These are phyloP conservation scores for Pterocarpus santalinus DNA, from an alignment of 306 rosid species.

Conservation along the genomic window DNA sequence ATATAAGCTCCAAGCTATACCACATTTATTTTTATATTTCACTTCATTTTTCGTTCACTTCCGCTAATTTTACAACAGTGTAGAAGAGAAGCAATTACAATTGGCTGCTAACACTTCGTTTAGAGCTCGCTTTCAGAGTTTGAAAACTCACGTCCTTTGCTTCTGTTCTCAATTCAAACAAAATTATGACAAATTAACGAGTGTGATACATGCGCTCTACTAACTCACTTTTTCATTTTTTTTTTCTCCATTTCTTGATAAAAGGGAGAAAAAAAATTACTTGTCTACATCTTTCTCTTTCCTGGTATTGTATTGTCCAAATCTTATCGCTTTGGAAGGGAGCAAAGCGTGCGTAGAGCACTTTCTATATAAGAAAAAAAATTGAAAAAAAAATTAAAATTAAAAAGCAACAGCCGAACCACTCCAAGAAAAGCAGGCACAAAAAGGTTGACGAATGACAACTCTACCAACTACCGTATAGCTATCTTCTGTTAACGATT, in stretches of 20 bases:
- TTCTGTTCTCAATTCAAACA: slow-evolving; percentile 3
- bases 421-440: no score
- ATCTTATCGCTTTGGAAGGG: not conserved
- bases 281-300: not conserved
- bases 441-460: no score
- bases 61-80: no score
- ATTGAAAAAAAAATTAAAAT: no score
- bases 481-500: no score
- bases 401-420: not conserved
- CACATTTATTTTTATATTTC: no score
- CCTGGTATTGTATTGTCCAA: not conserved
- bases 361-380: no score
- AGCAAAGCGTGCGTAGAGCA: not conserved
- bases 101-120: slow-evolving; percentile 38
- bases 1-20: no score
- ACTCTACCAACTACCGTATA: no score
- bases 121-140: not conserved
- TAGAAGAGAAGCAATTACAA: not conserved
- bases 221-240: not conserved
- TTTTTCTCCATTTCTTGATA: not conserved
- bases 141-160: not conserved
- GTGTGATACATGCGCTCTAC: not conserved
- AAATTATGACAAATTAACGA: not conserved
- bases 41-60: no score
- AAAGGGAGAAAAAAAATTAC: not conserved